Base-by-base conservation (phyloP, 768 basidiomycete genomes). In the Lactifluus rugatus region DNA sequence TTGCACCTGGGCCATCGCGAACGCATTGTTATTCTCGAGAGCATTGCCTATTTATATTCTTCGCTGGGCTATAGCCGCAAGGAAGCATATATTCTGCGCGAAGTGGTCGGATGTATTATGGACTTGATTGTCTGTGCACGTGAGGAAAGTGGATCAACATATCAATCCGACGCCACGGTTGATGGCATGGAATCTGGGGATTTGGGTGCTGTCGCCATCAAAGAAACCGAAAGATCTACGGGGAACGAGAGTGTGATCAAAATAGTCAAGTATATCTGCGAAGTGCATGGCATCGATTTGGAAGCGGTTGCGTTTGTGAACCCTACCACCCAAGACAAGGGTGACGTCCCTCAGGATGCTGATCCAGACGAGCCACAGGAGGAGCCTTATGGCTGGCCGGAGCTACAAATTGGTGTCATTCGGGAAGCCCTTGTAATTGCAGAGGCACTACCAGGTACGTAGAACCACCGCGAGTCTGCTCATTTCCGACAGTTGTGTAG, bases 351-450 rank as follows among this genome's bases (percentile, higher is more conserved):
- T 11, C 60, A 66, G 25, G 52, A 77, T 55, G 75, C 77, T 48
- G 78, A 79, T 53, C 71, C 73, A 0, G 58, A 73, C 9, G 73
- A 74, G 34, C 70, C 73, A 19, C 68, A 72, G 31, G 74, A 71
- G 25, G 81, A 83, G 61, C 71, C 79, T 5, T 89, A 84, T 68
- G 96, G 96, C 4, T 98, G 95, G 95, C 87, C 93, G 2, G 91
- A 93, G 69, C 74, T 99, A 41, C 95, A 96, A 73, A 81, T 97
- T 17, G 93, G 92, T 23, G 83, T 94, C n/a, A 77, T 97, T 21
- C 81, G 92, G 37, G 96, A 98, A 69, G 91, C 93, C 0, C 84
- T 97, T 21, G 85, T 88, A 0, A 84, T 98, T 2, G 89, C 92
- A 1, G 92, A 97, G 70, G 83, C 91, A 14, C 73, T 99, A 23